Evolutionary conservation across 2,329 filamentous ascomycete genomes (phyloP).

Genomic region (Pseudocercospora musae): DNA sequence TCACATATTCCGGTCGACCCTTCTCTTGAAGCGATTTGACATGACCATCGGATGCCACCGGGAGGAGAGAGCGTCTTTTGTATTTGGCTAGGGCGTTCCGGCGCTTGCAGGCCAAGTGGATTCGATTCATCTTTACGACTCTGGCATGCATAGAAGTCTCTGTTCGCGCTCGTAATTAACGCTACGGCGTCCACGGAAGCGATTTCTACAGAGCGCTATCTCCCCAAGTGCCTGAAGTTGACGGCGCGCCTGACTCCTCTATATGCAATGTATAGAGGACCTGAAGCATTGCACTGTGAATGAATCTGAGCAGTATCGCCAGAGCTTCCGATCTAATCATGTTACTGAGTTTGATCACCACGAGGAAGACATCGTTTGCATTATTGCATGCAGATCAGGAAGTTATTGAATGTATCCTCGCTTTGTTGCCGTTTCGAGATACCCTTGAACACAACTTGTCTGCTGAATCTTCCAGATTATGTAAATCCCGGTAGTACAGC

Average conservation of each 20-base stretch:
- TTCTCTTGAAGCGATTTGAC: not conserved
- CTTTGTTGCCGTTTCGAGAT: not conserved
- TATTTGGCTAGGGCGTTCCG: slow-evolving; percentile 7
- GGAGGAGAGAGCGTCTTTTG: slow-evolving; percentile 3
- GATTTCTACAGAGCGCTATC: no score
- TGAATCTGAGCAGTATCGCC: no score
- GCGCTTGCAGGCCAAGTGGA: not conserved
- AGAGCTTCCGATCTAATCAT: not conserved
- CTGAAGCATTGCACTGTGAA: no score
- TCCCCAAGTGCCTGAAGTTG: no score
- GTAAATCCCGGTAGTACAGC: not conserved
- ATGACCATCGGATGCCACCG: slow-evolving; percentile 2
- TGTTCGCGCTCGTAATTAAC: not conserved
- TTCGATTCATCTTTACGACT: not conserved
- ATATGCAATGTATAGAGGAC: no score
- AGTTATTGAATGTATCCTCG: not conserved
- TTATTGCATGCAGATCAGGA: not conserved
- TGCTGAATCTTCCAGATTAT: not conserved
- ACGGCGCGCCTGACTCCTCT: no score
- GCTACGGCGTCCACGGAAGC: no score
- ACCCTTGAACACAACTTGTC: not conserved
- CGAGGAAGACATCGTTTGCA: not conserved
- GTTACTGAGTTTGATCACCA: not conserved
- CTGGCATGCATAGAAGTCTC: not conserved
- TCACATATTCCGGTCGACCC: not conserved